Base-by-base conservation (phyloP, 2,329 filamentous ascomycete species). In the Alternaria viburni region DNA sequence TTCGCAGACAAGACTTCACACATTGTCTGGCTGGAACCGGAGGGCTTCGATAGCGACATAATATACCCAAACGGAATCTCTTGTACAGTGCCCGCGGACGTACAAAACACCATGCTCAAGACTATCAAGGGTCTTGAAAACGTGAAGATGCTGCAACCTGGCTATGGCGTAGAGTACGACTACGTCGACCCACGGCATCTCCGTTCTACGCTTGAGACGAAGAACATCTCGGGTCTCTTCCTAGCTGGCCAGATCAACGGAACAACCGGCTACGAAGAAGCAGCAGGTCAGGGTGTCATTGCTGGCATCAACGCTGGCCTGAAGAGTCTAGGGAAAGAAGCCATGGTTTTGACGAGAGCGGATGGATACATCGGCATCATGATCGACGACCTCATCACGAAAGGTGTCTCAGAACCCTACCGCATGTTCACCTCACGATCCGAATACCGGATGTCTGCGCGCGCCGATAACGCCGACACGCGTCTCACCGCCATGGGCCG, bases 361-460 rank as follows among this genome's bases (percentile, higher is more conserved):
- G 95, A 99, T 79, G 93, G 93, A 12, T 99, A 97, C 79, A 98
- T 99, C 74, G 96, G 96, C 69, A 91, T 99, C 81, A 97, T 99
- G 93, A 94, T 99, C 73, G 96, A 99, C 80, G 96, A 99, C 78
- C 88, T 99, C 41, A 90, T 97, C 75, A 98, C 95, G 21, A 98
- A 97, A 81, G 96, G 96, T 51, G 96, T 99, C 28, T 94, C 92
- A 3, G 96, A 99, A 77, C 96, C 96, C 1, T 99, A 99, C 81
- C 89, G 96, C 69, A 98, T 99, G 94, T 99, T 99, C 83, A 99
- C 96, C 3, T 92, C 92, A 6, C 89, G 96, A 67, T 97, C 92
- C 81, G 96, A 99, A 82, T 99, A 96, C 81, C 92, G 96, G 66
- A 94, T 99, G 87, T 93, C 91, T 46, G 89, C 93, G 3, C 91